These are phyloP conservation scores for Fomitopsis pulvina DNA, from an alignment of 768 basidiomycete species.

Conservation along the genomic window DNA sequence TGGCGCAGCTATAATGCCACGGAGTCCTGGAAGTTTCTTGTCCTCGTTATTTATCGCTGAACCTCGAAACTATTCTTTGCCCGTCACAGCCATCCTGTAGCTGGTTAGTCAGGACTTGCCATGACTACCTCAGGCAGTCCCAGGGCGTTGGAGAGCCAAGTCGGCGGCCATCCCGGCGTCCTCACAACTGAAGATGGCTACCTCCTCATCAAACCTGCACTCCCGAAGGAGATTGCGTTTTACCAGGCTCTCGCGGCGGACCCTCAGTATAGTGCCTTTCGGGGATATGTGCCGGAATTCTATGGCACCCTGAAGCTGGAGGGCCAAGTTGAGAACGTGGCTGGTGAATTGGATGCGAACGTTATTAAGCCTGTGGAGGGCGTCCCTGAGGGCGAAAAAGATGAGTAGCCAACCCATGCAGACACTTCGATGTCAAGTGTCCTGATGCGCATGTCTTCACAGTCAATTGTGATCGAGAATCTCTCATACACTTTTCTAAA, in stretches of 20 bases:
- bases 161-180: constrained; percentile 80
- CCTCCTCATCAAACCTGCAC: constrained; percentile 75
- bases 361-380: constrained; percentile 16
- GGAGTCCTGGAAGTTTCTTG: too few species aligned
- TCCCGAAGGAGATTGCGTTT: constrained; percentile 60
- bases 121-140: not conserved
- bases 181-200: constrained; percentile 63
- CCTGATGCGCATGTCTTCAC: constrained; percentile 17
- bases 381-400: constrained; percentile 32
- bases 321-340: constrained; percentile 42
- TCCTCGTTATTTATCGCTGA: not conserved
- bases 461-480: constrained; percentile 86
- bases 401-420: constrained; percentile 27
- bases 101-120: too few species aligned
- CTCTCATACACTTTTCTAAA: constrained; percentile 62
- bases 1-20: not conserved
- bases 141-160: constrained; percentile 48
- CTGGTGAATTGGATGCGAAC: constrained; percentile 15
- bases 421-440: not conserved
- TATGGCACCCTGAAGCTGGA: constrained; percentile 71
- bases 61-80: too few species aligned
- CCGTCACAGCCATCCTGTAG: too few species aligned
- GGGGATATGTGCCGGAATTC: constrained; percentile 66
- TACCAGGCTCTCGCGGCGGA: constrained; percentile 51
- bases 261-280: constrained; percentile 36